Percentiles rank a stretch among this genome's conserved stretches.
These are phyloP conservation scores for Cryptococcus sp. DNA, from an alignment of 1,284 basidiomycete species.

Conservation along the genomic window DNA sequence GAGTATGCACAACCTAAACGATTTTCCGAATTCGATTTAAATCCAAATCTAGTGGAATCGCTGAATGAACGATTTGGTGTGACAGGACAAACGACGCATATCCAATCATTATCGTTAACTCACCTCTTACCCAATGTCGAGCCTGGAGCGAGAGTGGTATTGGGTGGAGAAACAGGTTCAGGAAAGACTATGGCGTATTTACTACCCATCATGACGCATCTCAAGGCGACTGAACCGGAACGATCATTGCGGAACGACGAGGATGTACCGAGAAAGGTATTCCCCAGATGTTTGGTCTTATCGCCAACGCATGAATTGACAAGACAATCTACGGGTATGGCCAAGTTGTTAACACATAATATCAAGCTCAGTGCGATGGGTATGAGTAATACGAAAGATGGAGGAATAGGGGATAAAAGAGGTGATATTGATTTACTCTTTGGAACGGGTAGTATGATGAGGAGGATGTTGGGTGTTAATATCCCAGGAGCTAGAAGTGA, in stretches of 20 bases:
- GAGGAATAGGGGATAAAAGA: background rate
- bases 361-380: constrained; percentile 70
- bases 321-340: constrained; percentile 66
- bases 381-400: constrained; percentile 52
- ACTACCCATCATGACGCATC: constrained; percentile 68
- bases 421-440: constrained; percentile 1
- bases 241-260: background rate
- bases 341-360: constrained; percentile 67
- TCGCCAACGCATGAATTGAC: constrained; percentile 83
- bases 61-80: constrained; percentile 55
- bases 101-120: constrained; percentile 66
- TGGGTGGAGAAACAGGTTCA: constrained; percentile 82
- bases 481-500: background rate
- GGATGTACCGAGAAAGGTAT: constrained; percentile 27
- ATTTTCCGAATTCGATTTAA: constrained; percentile 45
- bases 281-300: constrained; percentile 70
- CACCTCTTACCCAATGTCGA: constrained; percentile 51
- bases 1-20: background rate
- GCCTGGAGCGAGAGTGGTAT: constrained; percentile 52
- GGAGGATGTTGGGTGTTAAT: background rate
- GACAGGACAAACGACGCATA: constrained; percentile 55
- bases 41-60: constrained; percentile 58
- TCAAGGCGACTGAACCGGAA: constrained; percentile 55
- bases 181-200: constrained; percentile 88
- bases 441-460: constrained; percentile 2